A percentile compares a stretch with the other conserved stretches of the same genome.
phyloP scores from a whole-genome alignment of 495 filamentous ascomycete genomes.

The Neurospora tetraspora region DNA sequence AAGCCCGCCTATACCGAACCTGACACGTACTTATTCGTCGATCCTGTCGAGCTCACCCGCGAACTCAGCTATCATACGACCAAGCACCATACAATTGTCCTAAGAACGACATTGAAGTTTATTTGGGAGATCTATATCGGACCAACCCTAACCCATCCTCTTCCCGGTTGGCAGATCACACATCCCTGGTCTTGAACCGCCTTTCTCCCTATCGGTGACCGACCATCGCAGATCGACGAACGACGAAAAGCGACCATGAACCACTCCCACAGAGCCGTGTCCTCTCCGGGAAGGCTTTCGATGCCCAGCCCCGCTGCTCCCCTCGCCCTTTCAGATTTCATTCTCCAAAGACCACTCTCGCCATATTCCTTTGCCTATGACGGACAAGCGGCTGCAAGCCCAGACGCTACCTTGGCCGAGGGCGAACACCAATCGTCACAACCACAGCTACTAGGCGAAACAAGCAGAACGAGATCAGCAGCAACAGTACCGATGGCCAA shows the following conservation, averaged over 20 bases:
- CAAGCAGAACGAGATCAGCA: not conserved
- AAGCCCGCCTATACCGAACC: not conserved
- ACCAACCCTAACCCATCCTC: not conserved
- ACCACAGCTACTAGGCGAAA: not conserved
- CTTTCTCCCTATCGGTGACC: not conserved
- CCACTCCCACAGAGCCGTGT: constrained; percentile 7
- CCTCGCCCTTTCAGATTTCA: constrained; percentile 17
- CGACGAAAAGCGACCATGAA: constrained; percentile 10
- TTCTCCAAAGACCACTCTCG: constrained; percentile 10
- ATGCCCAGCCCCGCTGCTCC: constrained; percentile 13
- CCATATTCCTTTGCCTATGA: constrained; percentile 12
- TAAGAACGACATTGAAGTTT: not conserved
- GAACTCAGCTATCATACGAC: not conserved
- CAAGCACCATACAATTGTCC: not conserved
- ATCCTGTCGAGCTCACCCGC: not conserved
- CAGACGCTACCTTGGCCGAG: not conserved
- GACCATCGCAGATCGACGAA: not conserved
- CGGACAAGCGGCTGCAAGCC: not conserved
- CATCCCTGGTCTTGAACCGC: not conserved
- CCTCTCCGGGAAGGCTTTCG: constrained; percentile 3
- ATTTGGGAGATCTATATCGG: not conserved
- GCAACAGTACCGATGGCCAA: not conserved
- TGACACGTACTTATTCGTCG: not conserved
- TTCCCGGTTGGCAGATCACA: not conserved
- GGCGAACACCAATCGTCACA: constrained; percentile 2